These are phyloP conservation scores for Kuraishia capsulata DNA, from an alignment of 805 yeast genomes.

Conservation along the genomic window DNA sequence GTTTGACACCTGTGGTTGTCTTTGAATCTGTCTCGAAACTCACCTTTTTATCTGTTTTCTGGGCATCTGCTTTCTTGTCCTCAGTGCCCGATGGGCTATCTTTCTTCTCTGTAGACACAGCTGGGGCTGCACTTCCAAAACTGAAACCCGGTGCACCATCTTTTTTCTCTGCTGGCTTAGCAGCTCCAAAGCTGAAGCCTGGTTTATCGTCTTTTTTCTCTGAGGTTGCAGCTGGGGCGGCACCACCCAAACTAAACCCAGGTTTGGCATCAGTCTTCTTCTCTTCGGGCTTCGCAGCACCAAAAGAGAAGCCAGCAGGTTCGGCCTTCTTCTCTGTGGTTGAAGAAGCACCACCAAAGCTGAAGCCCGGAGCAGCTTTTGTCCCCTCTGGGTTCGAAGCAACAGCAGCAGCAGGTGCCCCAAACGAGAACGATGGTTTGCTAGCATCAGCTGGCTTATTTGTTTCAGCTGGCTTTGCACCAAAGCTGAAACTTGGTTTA, in stretches of 20 bases:
- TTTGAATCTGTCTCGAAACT: background rate
- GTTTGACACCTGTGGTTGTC: slow-evolving; percentile 1
- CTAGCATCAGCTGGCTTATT: slow-evolving; percentile 1
- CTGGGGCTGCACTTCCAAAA: slow-evolving; percentile 7
- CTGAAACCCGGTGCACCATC: slow-evolving; percentile 4
- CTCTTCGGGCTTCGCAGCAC: slow-evolving; percentile 3
- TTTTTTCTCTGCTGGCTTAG: slow-evolving; percentile 5
- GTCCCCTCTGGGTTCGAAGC: slow-evolving; percentile 3
- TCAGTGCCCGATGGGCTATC: slow-evolving; percentile 4
- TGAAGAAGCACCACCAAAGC: background rate
- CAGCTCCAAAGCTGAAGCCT: background rate
- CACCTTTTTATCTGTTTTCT: background rate
- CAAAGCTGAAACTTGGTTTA: slow-evolving; percentile 5
- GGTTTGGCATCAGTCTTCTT: slow-evolving; percentile 2
- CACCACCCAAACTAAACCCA: slow-evolving; percentile 3
- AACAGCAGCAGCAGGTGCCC: slow-evolving; percentile 4
- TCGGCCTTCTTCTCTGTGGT: background rate
- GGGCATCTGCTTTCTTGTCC: slow-evolving; percentile 3
- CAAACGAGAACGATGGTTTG: slow-evolving; percentile 3
- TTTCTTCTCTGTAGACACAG: slow-evolving; percentile 5
- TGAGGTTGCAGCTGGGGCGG: no score
- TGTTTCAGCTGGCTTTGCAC: slow-evolving; percentile 4
- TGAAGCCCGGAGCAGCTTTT: slow-evolving; percentile 1
- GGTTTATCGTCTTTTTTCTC: slow-evolving; percentile 2
- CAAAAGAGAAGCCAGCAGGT: slow-evolving; percentile 6